Conservation (phyloP, 306 rosid species). For the Vicia faba region DNA sequence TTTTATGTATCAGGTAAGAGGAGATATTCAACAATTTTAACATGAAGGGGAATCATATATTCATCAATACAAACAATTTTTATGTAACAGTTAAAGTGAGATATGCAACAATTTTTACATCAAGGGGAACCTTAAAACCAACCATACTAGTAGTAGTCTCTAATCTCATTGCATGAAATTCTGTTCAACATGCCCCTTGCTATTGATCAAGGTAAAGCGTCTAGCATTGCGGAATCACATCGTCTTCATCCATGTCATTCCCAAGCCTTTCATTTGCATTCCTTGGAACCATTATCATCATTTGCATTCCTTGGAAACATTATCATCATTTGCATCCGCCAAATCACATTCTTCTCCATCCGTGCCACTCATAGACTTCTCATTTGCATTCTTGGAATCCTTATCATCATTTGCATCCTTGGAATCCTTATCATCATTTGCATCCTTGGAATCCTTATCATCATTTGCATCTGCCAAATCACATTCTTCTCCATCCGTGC, state of each 20-base stretch:
- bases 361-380: too few relatives aligned
- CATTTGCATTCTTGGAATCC: too few relatives aligned
- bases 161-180: background rate
- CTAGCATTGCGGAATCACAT: background rate
- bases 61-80: background rate
- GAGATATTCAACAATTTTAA: background rate
- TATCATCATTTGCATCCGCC: background rate
- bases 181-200: background rate
- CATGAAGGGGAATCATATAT: background rate
- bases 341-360: too few relatives aligned
- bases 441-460: too few relatives aligned
- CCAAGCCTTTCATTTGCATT: background rate
- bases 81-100: background rate
- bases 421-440: too few relatives aligned
- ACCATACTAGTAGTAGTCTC: background rate
- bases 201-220: background rate
- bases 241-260: background rate
- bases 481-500: too few relatives aligned
- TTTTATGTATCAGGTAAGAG: background rate
- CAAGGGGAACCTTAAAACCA: background rate
- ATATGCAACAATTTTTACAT: background rate
- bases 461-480: too few relatives aligned
- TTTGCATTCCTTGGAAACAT: background rate
- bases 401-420: too few relatives aligned
- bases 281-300: background rate